A percentile compares a stretch with the other conserved stretches of the same genome.
phyloP scores from a whole-genome alignment of 192 early-diverging fungal genomes.

The Rhizoclosmatium sp. region DNA sequence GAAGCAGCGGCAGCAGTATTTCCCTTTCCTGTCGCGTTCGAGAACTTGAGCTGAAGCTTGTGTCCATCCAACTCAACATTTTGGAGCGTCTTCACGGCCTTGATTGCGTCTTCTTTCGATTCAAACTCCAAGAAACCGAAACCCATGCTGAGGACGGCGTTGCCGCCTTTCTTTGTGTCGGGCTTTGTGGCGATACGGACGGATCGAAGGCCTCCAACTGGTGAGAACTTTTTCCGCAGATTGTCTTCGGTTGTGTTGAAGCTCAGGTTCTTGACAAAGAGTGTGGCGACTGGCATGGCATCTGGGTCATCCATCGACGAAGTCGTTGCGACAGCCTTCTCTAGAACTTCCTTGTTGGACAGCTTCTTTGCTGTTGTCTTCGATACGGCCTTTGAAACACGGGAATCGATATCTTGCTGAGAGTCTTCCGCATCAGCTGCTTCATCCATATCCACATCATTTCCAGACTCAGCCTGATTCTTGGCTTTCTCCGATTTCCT shows the following conservation, averaged over 20 bases:
- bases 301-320: slow-evolving; percentile 59
- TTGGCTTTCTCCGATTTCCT: slow-evolving; percentile 42
- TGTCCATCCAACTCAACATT: slow-evolving; percentile 87
- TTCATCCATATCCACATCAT: slow-evolving; percentile 34
- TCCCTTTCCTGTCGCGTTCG: slow-evolving; percentile 64
- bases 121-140: slow-evolving; percentile 97
- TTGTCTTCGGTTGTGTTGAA: slow-evolving; percentile 88
- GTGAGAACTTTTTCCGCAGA: slow-evolving; percentile 75
- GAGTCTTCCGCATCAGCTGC: slow-evolving; percentile 44
- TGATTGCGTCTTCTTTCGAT: slow-evolving; percentile 78
- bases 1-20: slow-evolving; percentile 5
- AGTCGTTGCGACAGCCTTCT: slow-evolving; percentile 31
- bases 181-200: slow-evolving; percentile 85
- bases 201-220: slow-evolving; percentile 79
- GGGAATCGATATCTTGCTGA: slow-evolving; percentile 45
- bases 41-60: slow-evolving; percentile 89
- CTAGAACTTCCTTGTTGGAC: slow-evolving; percentile 39
- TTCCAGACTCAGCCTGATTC: slow-evolving; percentile 32
- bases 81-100: slow-evolving; percentile 89
- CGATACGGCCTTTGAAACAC: slow-evolving; percentile 51
- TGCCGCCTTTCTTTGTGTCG: slow-evolving; percentile 81
- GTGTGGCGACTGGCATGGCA: slow-evolving; percentile 70
- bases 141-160: slow-evolving; percentile 86
- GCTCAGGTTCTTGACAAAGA: slow-evolving; percentile 97
- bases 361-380: slow-evolving; percentile 48